phyloP scores from a whole-genome alignment of 495 filamentous ascomycete genomes.

The Aspergillus panamensis region DNA sequence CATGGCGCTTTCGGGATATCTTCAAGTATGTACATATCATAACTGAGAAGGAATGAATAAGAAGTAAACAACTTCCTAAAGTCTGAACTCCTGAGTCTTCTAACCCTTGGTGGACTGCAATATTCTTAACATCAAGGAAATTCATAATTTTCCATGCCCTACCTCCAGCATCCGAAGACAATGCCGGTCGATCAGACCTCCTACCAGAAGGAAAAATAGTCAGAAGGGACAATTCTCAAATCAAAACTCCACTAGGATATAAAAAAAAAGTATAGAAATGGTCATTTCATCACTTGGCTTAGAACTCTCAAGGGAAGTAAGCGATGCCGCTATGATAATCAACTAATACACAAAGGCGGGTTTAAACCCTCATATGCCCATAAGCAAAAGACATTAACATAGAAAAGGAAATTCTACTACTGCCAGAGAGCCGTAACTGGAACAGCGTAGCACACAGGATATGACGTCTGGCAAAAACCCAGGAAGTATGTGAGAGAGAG shows the following conservation, averaged over 20 bases:
- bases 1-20: neutral
- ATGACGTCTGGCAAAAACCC: slow-evolving; percentile 22
- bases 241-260: neutral
- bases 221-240: neutral
- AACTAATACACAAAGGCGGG: slow-evolving; percentile 32
- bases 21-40: slow-evolving; percentile 9
- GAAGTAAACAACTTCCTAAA: neutral
- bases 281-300: slow-evolving; percentile 26
- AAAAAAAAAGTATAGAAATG: slow-evolving; percentile 16
- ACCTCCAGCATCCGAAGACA: neutral
- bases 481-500: slow-evolving; percentile 25
- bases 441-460: slow-evolving; percentile 25
- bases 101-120: neutral
- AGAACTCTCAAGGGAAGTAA: slow-evolving; percentile 19
- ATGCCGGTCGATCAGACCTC: no score
- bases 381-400: slow-evolving; percentile 28
- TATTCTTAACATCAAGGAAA: slow-evolving; percentile 6
- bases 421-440: slow-evolving; percentile 44
- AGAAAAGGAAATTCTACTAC: slow-evolving; percentile 25
- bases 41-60: slow-evolving; percentile 5
- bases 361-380: slow-evolving; percentile 22
- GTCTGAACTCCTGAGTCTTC: neutral
- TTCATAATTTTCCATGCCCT: slow-evolving; percentile 9
- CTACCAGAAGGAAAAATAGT: neutral
- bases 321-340: slow-evolving; percentile 22